Conservation (phyloP, 2,329 filamentous ascomycete genomes). For the Clonostachys rhizophaga region DNA sequence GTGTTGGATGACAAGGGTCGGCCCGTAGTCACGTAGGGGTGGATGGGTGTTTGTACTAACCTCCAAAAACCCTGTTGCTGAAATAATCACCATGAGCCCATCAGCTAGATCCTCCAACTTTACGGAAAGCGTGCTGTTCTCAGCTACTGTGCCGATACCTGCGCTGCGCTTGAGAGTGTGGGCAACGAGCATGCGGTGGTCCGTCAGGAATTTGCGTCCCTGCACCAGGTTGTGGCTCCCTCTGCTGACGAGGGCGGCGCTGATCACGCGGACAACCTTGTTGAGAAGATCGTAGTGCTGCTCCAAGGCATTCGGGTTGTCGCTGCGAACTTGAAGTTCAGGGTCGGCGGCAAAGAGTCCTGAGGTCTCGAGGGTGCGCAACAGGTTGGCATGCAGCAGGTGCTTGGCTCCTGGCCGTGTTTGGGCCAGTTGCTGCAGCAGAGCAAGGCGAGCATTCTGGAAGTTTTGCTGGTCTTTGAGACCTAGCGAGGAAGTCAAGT, state of each 20-base stretch:
- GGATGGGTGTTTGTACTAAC: slow-evolving; percentile 41
- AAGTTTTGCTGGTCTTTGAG: slow-evolving; percentile 42
- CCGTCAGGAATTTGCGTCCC: slow-evolving; percentile 73
- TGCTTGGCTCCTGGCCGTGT: slow-evolving; percentile 79
- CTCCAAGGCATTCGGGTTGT: slow-evolving; percentile 65
- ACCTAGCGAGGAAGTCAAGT: slow-evolving; percentile 14
- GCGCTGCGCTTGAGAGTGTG: slow-evolving; percentile 88
- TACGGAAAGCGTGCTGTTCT: slow-evolving; percentile 41
- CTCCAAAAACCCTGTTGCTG: slow-evolving; percentile 80
- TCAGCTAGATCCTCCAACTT: slow-evolving; percentile 76
- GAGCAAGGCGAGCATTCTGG: slow-evolving; percentile 68
- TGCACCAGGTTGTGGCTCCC: slow-evolving; percentile 80
- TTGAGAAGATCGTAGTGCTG: slow-evolving; percentile 83
- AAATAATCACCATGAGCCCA: slow-evolving; percentile 77
- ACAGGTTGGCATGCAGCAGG: slow-evolving; percentile 85
- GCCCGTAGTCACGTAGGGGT: background rate
- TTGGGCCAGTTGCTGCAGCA: slow-evolving; percentile 81
- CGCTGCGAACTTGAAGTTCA: slow-evolving; percentile 78
- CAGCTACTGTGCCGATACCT: slow-evolving; percentile 57
- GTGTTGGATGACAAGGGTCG: background rate
- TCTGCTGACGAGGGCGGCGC: slow-evolving; percentile 73
- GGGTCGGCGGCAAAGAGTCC: slow-evolving; percentile 87
- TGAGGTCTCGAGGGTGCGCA: slow-evolving; percentile 74
- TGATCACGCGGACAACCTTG: slow-evolving; percentile 75
- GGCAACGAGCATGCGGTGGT: slow-evolving; percentile 79